Evolutionary conservation across 2,329 filamentous ascomycete genomes (phyloP).

Genomic region (Hypoxylon sp.): DNA sequence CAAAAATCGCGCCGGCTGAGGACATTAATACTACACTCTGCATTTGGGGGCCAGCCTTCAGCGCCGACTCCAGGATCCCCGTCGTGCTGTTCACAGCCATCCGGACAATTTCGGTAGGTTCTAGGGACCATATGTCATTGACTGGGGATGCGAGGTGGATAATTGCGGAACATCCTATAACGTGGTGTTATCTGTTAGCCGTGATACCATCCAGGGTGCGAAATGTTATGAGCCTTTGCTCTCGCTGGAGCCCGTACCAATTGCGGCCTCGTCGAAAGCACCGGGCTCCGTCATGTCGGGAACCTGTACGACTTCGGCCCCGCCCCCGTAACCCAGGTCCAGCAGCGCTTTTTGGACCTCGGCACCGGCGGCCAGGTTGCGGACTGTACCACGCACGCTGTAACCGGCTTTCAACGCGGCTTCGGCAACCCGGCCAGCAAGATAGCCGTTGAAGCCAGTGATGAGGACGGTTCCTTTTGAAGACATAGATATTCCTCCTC

Average conservation of each 20-base stretch:
- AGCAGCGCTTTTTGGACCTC: constrained; percentile 47
- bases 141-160: constrained; percentile 51
- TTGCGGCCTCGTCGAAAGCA: constrained; percentile 46
- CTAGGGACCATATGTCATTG: constrained; percentile 43
- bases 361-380: constrained; percentile 46
- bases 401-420: constrained; percentile 47
- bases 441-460: constrained; percentile 53
- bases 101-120: constrained; percentile 48
- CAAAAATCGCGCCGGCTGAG: constrained; percentile 48
- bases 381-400: constrained; percentile 51
- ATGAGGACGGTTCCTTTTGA: constrained; percentile 47
- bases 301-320: constrained; percentile 50
- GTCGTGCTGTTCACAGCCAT: constrained; percentile 45
- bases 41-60: constrained; percentile 42
- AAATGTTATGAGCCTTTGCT: constrained; percentile 6
- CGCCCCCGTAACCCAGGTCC: constrained; percentile 43
- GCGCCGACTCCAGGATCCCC: constrained; percentile 46
- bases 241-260: constrained; percentile 39
- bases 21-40: constrained; percentile 50
- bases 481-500: constrained; percentile 11
- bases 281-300: constrained; percentile 45
- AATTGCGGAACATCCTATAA: constrained; percentile 49
- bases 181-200: constrained; percentile 6
- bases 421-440: constrained; percentile 51
- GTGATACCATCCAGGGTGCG: background rate